These are phyloP conservation scores for Suillus decipiens DNA, from an alignment of 768 basidiomycete genomes.

Conservation along the genomic window DNA sequence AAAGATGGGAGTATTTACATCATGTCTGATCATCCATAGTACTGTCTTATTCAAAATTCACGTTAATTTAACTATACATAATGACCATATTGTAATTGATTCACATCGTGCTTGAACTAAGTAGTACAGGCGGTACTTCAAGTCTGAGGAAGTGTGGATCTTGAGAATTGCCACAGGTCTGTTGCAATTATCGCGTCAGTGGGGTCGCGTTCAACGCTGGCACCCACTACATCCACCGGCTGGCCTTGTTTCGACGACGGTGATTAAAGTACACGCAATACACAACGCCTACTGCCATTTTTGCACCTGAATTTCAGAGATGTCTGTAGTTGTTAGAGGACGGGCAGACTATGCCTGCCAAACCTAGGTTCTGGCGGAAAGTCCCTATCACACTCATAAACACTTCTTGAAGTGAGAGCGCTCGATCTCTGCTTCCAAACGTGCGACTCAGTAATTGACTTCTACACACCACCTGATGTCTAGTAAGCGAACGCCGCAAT, in stretches of 20 bases:
- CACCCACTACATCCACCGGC: no score
- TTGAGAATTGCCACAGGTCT: neutral
- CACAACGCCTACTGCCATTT: neutral
- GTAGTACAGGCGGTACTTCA: neutral
- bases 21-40: constrained; percentile 7
- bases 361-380: neutral
- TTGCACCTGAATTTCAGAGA: neutral
- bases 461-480: neutral
- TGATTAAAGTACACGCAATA: neutral
- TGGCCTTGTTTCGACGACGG: neutral
- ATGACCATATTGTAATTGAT: neutral
- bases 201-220: neutral
- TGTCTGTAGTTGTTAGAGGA: neutral
- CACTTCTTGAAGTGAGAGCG: neutral
- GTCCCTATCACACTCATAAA: neutral
- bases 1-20: constrained; percentile 28
- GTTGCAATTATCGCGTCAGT: neutral
- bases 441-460: neutral
- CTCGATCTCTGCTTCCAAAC: neutral
- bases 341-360: neutral
- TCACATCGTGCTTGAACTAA: neutral
- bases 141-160: neutral
- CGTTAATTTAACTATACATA: no score
- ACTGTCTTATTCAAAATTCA: no score
- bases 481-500: neutral